These are phyloP conservation scores for Aspergillus proliferans DNA, from an alignment of 2,329 filamentous ascomycete genomes.

Conservation along the genomic window DNA sequence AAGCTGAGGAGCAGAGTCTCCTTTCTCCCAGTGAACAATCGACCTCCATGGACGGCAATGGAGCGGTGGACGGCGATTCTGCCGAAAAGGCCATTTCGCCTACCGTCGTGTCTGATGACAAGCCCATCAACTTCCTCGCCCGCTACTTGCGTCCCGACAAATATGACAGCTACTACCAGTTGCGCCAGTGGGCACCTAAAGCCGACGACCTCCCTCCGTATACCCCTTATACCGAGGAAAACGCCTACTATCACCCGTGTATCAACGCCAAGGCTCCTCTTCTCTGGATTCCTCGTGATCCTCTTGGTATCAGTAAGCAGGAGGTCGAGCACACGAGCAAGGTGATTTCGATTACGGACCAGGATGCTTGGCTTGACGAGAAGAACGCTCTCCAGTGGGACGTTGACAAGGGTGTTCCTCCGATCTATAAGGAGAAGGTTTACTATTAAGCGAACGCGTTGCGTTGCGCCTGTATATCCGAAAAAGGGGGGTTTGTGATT, in stretches of 20 bases:
- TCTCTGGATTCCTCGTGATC: constrained; percentile 80
- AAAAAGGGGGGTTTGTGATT: background rate
- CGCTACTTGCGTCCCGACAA: constrained; percentile 71
- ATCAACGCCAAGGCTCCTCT: constrained; percentile 58
- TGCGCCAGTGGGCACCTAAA: constrained; percentile 64
- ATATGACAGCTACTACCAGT: constrained; percentile 64
- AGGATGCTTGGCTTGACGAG: constrained; percentile 63
- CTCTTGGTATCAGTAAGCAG: constrained; percentile 66
- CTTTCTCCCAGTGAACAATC: constrained; percentile 27
- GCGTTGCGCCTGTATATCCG: background rate
- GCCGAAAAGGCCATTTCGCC: constrained; percentile 32
- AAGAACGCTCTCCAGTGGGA: constrained; percentile 62
- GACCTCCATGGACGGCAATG: constrained; percentile 17
- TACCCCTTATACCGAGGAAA: constrained; percentile 52
- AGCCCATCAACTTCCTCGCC: constrained; percentile 31
- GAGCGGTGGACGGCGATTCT: constrained; percentile 24
- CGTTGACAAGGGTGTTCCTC: constrained; percentile 49
- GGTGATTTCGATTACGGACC: constrained; percentile 74
- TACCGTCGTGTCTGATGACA: constrained; percentile 17
- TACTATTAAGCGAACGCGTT: constrained; percentile 37
- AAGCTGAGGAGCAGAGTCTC: constrained; percentile 51
- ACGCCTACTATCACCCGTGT: constrained; percentile 70
- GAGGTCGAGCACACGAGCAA: constrained; percentile 67
- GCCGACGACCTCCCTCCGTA: constrained; percentile 54
- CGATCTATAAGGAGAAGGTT: constrained; percentile 54